These are phyloP conservation scores for Biancaea sappan DNA, from an alignment of 306 rosid species.

Conservation along the genomic window DNA sequence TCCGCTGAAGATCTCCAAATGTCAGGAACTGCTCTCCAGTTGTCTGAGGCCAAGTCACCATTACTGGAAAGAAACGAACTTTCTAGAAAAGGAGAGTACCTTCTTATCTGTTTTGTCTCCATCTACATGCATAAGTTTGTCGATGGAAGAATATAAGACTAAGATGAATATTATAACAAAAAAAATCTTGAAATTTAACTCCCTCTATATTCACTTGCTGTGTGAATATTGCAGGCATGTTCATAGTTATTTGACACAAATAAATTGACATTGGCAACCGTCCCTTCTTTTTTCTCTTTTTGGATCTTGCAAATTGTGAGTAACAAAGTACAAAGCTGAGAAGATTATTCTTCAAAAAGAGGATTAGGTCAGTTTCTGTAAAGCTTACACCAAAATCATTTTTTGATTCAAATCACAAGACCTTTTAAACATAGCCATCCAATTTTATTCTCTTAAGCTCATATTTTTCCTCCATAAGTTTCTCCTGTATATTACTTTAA, in stretches of 20 bases:
- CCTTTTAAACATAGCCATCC: neutral
- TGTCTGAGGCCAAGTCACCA: slow-evolving; percentile 50
- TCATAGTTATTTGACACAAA: slow-evolving; percentile 13
- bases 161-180: neutral
- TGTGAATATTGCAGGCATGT: neutral
- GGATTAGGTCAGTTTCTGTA: neutral
- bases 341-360: slow-evolving; percentile 11
- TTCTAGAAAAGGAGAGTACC: slow-evolving; percentile 80
- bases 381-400: neutral
- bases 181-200: neutral
- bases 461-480: neutral
- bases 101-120: slow-evolving; percentile 58
- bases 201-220: neutral
- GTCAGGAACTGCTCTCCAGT: slow-evolving; percentile 95
- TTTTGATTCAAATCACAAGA: neutral
- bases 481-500: neutral
- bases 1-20: slow-evolving; percentile 91
- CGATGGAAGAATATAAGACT: neutral
- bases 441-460: slow-evolving; percentile 12
- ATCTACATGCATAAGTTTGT: slow-evolving; percentile 42
- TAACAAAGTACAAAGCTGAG: neutral
- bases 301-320: neutral
- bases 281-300: neutral
- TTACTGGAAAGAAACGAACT: slow-evolving; percentile 51
- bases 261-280: neutral